Conservation (phyloP, 2,329 filamentous ascomycete genomes). For the Scleromitrula shiraiana region DNA sequence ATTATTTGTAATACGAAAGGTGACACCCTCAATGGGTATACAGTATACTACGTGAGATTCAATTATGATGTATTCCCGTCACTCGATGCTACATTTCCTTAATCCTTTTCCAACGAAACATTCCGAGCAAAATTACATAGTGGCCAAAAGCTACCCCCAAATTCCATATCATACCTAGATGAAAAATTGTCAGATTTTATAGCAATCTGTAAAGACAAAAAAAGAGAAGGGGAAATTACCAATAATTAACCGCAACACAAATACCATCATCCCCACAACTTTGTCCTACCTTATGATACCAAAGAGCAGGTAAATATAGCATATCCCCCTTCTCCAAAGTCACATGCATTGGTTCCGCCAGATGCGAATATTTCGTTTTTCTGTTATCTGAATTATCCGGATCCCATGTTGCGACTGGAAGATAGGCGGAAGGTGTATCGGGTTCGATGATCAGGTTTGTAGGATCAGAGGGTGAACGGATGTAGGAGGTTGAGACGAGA, state of each 20-base stretch:
- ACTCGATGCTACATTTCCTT: not conserved
- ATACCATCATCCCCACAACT: constrained; percentile 60
- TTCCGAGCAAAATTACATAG: constrained; percentile 24
- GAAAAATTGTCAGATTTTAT: not conserved
- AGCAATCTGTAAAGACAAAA: not conserved
- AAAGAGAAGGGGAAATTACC: constrained; percentile 41
- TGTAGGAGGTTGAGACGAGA: constrained; percentile 1
- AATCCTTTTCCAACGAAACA: constrained; percentile 10
- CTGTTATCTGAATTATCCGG: constrained; percentile 37
- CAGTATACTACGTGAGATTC: not conserved
- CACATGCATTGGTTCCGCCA: constrained; percentile 55
- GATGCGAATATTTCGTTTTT: constrained; percentile 49
- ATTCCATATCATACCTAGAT: constrained; percentile 82
- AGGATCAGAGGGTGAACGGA: not conserved
- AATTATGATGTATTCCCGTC: not conserved
- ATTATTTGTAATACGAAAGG: not conserved
- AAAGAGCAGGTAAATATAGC: constrained; percentile 74
- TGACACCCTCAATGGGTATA: not conserved
- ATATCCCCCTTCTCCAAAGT: constrained; percentile 68
- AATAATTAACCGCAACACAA: constrained; percentile 76
- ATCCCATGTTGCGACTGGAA: constrained; percentile 70
- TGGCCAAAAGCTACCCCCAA: constrained; percentile 60
- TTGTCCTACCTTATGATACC: constrained; percentile 79
- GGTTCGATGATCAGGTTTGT: not conserved
- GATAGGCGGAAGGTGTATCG: constrained; percentile 18